Evolutionary conservation across 331 rosid genomes (phyloP).

Genomic region (Spiraea crenata): DNA sequence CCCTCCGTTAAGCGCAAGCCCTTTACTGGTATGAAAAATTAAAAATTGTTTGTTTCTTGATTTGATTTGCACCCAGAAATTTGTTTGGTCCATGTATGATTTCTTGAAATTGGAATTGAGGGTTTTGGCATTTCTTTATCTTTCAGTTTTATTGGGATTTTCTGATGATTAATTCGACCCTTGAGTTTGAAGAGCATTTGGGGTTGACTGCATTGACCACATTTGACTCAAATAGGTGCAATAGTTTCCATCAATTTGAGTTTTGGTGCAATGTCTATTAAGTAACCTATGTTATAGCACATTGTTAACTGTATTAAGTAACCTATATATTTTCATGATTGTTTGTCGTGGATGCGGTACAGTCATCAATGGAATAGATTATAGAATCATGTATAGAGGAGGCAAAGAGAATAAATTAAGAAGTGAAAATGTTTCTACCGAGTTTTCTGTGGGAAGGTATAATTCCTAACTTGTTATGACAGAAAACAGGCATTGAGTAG

Average conservation of each 20-base stretch:
- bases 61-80: neutral
- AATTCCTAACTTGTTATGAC: neutral
- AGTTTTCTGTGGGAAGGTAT: neutral
- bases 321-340: neutral
- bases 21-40: constrained; percentile 52
- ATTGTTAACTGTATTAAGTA: neutral
- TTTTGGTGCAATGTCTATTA: neutral
- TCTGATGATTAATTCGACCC: neutral
- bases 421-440: neutral
- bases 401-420: neutral
- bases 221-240: neutral
- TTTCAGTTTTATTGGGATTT: neutral
- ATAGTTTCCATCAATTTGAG: neutral
- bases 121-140: neutral
- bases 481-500: too few relatives aligned
- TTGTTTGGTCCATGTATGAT: neutral
- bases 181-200: neutral
- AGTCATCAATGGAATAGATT: neutral
- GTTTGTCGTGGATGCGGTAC: neutral
- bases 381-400: neutral
- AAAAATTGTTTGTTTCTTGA: too few relatives aligned
- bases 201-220: neutral
- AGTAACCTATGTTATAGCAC: neutral
- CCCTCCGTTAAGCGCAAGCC: constrained; percentile 94
- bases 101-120: neutral